Evolutionary conservation across 345 rosid genomes (phyloP), one percentile per base, ranked within the genome.

Genomic region (Fremontodendron californicum): DNA sequence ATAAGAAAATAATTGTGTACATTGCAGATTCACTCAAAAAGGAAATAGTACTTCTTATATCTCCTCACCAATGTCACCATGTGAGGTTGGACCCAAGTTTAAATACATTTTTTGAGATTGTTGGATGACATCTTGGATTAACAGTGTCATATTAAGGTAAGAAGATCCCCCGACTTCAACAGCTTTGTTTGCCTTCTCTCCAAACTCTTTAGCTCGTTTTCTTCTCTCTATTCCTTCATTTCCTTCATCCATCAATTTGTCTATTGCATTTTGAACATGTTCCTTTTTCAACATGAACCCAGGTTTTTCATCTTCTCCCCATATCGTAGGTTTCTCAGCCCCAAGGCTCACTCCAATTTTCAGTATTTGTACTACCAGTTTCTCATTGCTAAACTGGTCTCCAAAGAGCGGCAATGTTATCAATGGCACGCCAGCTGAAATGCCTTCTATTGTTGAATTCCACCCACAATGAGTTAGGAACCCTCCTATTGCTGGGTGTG

Each of bases 401-500:
- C 46, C 85, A 16, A 77, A 79, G 0, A 85, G 39, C 0, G 89
- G 90, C 79, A 86, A 88, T 1, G 93, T 78, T 1, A 78, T 29
- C 37, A 85, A 1, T 12, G 87, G 85, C n/a, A 81, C 65, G 18
- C 91, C 93, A 0, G 86, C 80, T 6, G 78, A 73, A 0, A 86
- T 71, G 1, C 88, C 89, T 75, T 89, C 92, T 3, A 87, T 33
- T 0, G 86, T 85, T 18, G 92, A 89, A 43, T 87, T 89, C 92
- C 92, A 89, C 10, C 92, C 92, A 27, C 93, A 88, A 10, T 88
- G 90, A 39, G 90, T 90, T 69, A 90, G 69, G 78, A 90, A 90
- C 2, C 89, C 88, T 70, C 89, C 90, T 1, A 84, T 25, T 0
- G 89, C 65, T 3, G 70, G 21, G 29, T 88, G 91, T 10, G 93